Conservation (phyloP, 139 green algal genomes). For the Chlorella vulgaris region DNA sequence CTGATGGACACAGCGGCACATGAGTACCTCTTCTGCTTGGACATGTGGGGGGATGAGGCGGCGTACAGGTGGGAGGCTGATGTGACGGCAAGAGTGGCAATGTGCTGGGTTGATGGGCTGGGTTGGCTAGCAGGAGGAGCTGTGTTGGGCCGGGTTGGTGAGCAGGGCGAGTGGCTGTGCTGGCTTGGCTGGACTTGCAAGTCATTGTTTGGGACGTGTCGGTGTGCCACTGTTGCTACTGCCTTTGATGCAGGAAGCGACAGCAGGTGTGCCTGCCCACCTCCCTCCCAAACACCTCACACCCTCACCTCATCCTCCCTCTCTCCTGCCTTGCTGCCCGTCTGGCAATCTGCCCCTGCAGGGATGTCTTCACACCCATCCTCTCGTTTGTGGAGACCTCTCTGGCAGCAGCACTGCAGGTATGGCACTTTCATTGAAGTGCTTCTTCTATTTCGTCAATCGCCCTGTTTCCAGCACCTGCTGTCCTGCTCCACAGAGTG, state of each 20-base stretch:
- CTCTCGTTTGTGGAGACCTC: conserved; percentile 79
- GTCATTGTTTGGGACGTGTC: too few species aligned
- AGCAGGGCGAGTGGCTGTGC: too few species aligned
- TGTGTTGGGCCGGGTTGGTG: too few species aligned
- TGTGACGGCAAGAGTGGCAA: too few species aligned
- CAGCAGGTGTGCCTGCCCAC: too few species aligned
- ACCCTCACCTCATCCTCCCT: background rate
- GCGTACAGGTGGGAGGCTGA: conserved; percentile 57
- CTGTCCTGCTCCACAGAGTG: too few species aligned
- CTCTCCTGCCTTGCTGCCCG: background rate
- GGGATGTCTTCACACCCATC: conserved; percentile 73
- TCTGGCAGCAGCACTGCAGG: conserved; percentile 60
- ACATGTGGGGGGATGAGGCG: conserved; percentile 90
- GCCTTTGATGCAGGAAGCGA: too few species aligned
- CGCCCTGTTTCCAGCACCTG: background rate
- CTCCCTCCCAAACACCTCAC: background rate
- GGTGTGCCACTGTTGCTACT: too few species aligned
- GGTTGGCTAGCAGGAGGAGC: background rate
- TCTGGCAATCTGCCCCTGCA: background rate
- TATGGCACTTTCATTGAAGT: background rate
- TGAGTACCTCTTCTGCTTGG: conserved; percentile 94
- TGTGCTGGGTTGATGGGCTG: background rate
- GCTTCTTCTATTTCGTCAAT: background rate
- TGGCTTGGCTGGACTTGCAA: too few species aligned
- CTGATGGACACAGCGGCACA: conserved; percentile 92